Evolutionary conservation across 108 stramenopile species (phyloP), one percentile per base, ranked within the genome.

Genomic region (Chaetoceros muelleri): DNA sequence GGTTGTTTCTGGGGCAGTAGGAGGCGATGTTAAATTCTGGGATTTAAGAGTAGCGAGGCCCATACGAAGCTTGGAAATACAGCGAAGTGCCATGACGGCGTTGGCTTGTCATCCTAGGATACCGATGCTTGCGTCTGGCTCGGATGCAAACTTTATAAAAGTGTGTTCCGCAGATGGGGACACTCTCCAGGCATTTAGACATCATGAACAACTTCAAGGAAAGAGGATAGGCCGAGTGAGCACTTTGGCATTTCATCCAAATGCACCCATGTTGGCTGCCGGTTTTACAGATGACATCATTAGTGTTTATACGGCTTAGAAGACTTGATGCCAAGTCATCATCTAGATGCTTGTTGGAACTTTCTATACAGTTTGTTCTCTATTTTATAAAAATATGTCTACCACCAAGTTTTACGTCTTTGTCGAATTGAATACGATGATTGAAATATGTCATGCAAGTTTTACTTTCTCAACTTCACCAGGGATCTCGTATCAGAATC

Each of bases 101-200:
- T 56, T 99, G 24, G 77, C 89, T 2, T 76, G 79, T n/a, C 98
- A 99, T 68, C 58, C 71, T n/a, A 70, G 79, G 23, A 71, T 95
- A 29, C 97, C 97, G 0, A 66, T 98, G 30, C 47, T 92, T 61
- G 93, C 93, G 1, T 87, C 87, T 5, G 96, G 98, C 0, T 91
- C 90, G 2, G 90, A 94, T 40, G 82, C 90, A 17, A 93, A 96
- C 48, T 96, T 96, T 62, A 93, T 97, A 64, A 95, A 97, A 63
- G 71, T 96, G 30, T 48, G 89, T 28, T 84, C 80, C 18, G 62
- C 78, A 23, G 90, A 94, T 56, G 98, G 95, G 5, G 85, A 87
- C 19, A 72, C 87, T n/a, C 66, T 94, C 31, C 87, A 93, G 50
- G 74, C 84, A 2, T 90, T 96, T 52, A 75, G 93, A 16, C 90